Evolutionary conservation across 2,329 filamentous ascomycete genomes (phyloP).

Genomic region (Neodidymelliopsis sp.): DNA sequence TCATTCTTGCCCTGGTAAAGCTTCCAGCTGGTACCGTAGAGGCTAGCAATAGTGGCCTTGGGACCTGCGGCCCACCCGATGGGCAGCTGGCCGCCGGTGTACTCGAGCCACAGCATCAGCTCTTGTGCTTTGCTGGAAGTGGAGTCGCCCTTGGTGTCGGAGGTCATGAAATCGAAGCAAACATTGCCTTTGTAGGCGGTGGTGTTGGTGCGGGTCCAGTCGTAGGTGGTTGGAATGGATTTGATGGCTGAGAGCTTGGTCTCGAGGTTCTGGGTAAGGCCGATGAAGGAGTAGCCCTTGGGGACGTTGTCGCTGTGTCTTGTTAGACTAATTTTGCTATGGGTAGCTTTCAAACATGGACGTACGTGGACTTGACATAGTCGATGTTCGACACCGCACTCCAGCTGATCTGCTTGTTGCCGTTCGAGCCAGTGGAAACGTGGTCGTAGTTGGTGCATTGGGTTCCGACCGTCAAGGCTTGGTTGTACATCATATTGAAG

Average conservation of each 20-base stretch:
- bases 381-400: slow-evolving; percentile 51
- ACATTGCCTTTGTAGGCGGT: slow-evolving; percentile 56
- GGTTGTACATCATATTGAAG: slow-evolving; percentile 57
- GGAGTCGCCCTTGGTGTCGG: slow-evolving; percentile 52
- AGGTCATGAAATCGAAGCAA: slow-evolving; percentile 56
- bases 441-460: slow-evolving; percentile 52
- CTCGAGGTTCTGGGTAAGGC: slow-evolving; percentile 54
- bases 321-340: neutral
- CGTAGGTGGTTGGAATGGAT: slow-evolving; percentile 52
- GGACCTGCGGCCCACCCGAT: slow-evolving; percentile 49
- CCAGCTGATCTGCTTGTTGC: slow-evolving; percentile 50
- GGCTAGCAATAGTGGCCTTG: slow-evolving; percentile 29
- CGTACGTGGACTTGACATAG: slow-evolving; percentile 34
- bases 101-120: slow-evolving; percentile 57
- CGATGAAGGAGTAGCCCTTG: slow-evolving; percentile 57
- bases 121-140: slow-evolving; percentile 52
- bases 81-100: slow-evolving; percentile 55
- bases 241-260: slow-evolving; percentile 49
- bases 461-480: slow-evolving; percentile 49
- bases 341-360: neutral
- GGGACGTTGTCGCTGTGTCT: slow-evolving; percentile 47
- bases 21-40: slow-evolving; percentile 51
- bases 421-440: slow-evolving; percentile 36
- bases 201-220: slow-evolving; percentile 51
- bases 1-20: slow-evolving; percentile 54